A percentile compares a stretch with the other conserved stretches of the same genome.
Conservation (phyloP, 2,329 filamentous ascomycete genomes). For the Fusarium sp. region DNA sequence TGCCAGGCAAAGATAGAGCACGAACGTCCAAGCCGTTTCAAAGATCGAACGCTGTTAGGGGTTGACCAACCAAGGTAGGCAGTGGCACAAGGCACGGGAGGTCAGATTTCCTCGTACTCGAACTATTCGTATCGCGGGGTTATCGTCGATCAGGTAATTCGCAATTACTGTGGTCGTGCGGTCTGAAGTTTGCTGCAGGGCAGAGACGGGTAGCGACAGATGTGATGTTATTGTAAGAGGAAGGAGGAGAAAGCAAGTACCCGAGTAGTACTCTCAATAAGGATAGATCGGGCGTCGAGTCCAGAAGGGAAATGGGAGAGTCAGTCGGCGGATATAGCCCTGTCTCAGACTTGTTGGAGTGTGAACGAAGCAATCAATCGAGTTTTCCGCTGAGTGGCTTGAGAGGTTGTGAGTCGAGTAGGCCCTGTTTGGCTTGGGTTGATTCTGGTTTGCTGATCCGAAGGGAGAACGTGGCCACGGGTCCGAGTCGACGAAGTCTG, state of each 20-base stretch:
- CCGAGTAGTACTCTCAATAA: slow-evolving; percentile 18
- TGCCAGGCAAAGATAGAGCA: background rate
- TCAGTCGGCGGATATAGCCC: slow-evolving; percentile 34
- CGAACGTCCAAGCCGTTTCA: slow-evolving; percentile 13
- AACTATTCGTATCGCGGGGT: slow-evolving; percentile 5
- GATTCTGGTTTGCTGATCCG: slow-evolving; percentile 28
- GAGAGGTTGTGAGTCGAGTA: slow-evolving; percentile 24
- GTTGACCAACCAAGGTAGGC: background rate
- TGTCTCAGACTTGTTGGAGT: slow-evolving; percentile 41
- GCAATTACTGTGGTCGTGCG: slow-evolving; percentile 25
- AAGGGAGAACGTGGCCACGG: slow-evolving; percentile 36
- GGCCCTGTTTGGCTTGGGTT: slow-evolving; percentile 15
- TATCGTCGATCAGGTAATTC: slow-evolving; percentile 23
- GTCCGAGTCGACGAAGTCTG: slow-evolving; percentile 19
- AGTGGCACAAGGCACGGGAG: slow-evolving; percentile 19
- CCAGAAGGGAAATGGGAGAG: slow-evolving; percentile 37
- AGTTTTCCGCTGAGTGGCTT: slow-evolving; percentile 26
- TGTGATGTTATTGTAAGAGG: slow-evolving; percentile 26
- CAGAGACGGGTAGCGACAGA: slow-evolving; percentile 40
- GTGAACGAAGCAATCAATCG: slow-evolving; percentile 36
- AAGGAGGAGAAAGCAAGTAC: slow-evolving; percentile 27
- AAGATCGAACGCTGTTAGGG: slow-evolving; percentile 4
- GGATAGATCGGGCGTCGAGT: slow-evolving; percentile 25
- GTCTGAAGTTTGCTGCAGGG: slow-evolving; percentile 41
- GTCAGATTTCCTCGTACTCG: slow-evolving; percentile 24